Evolutionary conservation across 2,329 filamentous ascomycete species (phyloP), one percentile per base, ranked within the genome.

Genomic region (Massarina eburnea): DNA sequence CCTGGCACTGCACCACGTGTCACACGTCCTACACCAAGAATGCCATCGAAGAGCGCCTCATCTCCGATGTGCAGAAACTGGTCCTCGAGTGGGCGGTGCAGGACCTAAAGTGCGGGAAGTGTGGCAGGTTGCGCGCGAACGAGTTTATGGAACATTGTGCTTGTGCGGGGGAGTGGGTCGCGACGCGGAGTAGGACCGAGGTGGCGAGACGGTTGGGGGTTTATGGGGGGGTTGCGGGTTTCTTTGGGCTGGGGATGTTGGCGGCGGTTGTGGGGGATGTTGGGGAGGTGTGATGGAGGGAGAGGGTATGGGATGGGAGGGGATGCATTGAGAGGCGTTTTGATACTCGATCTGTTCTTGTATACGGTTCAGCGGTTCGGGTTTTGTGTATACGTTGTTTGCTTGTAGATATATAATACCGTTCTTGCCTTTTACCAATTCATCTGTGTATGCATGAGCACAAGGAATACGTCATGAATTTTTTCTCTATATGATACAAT

Each of bases 91-190:
- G 95, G 91, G 80, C 84, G 52, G 89, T 86, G 26, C 92, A 97
- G 73, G 94, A 99, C 68, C 72, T 97, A 46, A 90, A 90, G 71
- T 99, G 94, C 67, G 82, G 80, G 24, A 89, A 89, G 57, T 85
- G 82, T 59, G 70, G 69, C 33, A 61, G 73, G 3, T 71, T 96
- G 30, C 77, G 90, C 64, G 79, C 89, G 32, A 97, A 96, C 67
- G 92, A 96, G 62, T 95, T 97, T 60, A 91, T 94, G 84, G 92
- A 96, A 69, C 91, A 97, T 71, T 99, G 95, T 71, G 87, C 85
- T 9, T 99, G 94, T 75, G 89, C 89, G 50, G 94, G 94, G 3
- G 80, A 81, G 48, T 99, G 94, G 94, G 80, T 78, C 15, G 83
- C 83, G 54, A 89, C 84, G 17, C 77, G 91, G 48, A 80, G 85